phyloP scores from a whole-genome alignment of 345 rosid genomes.

The Rhizophora mangle region DNA sequence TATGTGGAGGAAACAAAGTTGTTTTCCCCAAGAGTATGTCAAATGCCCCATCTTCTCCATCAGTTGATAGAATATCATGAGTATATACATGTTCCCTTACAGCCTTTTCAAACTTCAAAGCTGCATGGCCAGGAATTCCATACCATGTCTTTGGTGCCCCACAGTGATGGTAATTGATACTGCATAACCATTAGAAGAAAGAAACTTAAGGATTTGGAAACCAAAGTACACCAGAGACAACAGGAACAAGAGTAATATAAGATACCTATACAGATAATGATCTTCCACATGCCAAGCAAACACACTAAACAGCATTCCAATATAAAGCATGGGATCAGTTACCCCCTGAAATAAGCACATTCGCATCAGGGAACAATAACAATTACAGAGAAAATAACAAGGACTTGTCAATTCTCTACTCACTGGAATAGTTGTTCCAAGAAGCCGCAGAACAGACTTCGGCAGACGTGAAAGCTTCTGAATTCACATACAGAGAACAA shows the following conservation, averaged over 20 bases:
- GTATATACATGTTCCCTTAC: conserved; percentile 81
- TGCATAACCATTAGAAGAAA: conserved; percentile 27
- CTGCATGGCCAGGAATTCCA: conserved; percentile 93
- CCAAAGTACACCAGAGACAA: background rate
- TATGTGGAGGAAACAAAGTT: conserved; percentile 88
- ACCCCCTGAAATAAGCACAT: conserved; percentile 72
- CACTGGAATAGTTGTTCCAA: conserved; percentile 88
- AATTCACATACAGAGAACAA: conserved; percentile 17
- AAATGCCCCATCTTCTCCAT: conserved; percentile 96
- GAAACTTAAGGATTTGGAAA: background rate
- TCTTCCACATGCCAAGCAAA: conserved; percentile 99
- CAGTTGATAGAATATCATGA: conserved; percentile 61
- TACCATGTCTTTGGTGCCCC: conserved; percentile 99
- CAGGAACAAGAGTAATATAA: background rate
- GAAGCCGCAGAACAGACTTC: conserved; percentile 81
- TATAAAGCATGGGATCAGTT: conserved; percentile 99
- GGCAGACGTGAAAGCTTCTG: conserved; percentile 87
- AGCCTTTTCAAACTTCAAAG: conserved; percentile 86
- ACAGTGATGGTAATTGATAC: conserved; percentile 97
- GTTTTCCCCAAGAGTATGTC: conserved; percentile 97
- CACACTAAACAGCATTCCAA: conserved; percentile 98
- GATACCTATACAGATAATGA: conserved; percentile 94
- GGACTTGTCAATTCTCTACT: background rate
- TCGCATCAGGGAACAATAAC: conserved; percentile 2
- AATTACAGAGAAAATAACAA: background rate